Percentiles rank a stretch among this genome's conserved stretches.
Evolutionary conservation across 345 rosid genomes (phyloP).

Genomic region (Physaria fendleri): DNA sequence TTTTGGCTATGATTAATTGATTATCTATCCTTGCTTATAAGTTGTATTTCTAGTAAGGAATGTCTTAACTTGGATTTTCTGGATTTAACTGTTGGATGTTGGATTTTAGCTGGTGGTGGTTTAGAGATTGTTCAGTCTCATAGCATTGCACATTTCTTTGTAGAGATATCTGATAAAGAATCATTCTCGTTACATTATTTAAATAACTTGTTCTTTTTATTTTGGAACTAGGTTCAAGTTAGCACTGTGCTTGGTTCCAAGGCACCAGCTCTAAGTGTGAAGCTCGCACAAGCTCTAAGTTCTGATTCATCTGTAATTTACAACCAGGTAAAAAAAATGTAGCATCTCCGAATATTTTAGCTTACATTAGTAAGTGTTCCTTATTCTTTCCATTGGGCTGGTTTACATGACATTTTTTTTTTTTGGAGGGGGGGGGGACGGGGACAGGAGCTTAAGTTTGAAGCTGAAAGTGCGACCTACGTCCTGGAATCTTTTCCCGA

Average conservation of each 20-base stretch:
- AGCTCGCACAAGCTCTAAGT: constrained; percentile 48
- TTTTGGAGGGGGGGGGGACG: no score
- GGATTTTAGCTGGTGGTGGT: neutral
- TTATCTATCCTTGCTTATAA: no score
- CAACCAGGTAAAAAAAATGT: constrained; percentile 48
- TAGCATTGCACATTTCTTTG: neutral
- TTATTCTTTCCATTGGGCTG: neutral
- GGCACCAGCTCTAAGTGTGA: constrained; percentile 77
- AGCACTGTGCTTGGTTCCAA: constrained; percentile 77
- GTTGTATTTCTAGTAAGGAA: no score
- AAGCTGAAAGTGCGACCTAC: constrained; percentile 39
- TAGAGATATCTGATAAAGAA: neutral
- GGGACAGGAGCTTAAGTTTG: constrained; percentile 72
- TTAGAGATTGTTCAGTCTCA: neutral
- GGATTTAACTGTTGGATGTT: neutral
- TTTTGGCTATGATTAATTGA: no score
- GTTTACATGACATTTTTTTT: constrained; percentile 18
- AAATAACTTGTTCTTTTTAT: neutral
- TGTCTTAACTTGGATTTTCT: neutral
- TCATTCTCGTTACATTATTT: neutral
- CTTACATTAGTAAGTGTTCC: neutral
- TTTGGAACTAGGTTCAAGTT: constrained; percentile 61
- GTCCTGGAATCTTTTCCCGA: constrained; percentile 50
- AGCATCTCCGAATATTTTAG: neutral
- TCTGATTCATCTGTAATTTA: constrained; percentile 51